These are phyloP conservation scores for Sphagnurus paluster DNA, from an alignment of 1,284 basidiomycete genomes.

Conservation along the genomic window DNA sequence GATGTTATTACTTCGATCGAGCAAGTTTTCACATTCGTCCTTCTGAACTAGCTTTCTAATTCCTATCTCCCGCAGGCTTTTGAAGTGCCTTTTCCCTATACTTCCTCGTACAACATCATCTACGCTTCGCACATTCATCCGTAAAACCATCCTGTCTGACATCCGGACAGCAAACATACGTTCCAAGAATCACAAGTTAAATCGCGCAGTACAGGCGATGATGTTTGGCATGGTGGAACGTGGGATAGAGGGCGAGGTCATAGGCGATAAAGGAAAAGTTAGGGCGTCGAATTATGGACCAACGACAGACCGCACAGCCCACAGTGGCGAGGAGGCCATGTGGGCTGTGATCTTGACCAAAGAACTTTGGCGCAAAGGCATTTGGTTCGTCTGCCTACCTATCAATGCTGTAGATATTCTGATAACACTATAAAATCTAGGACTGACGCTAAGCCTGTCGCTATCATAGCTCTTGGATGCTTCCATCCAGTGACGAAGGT, in stretches of 20 bases:
- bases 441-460: slow-evolving; percentile 92
- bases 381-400: slow-evolving; percentile 65
- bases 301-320: slow-evolving; percentile 42
- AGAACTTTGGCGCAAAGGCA: slow-evolving; percentile 92
- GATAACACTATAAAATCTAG: too few relatives aligned
- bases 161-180: slow-evolving; percentile 90
- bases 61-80: slow-evolving; percentile 55
- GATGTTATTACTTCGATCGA: slow-evolving; percentile 90
- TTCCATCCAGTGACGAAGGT: slow-evolving; percentile 96
- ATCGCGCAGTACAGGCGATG: slow-evolving; percentile 94
- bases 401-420: too few relatives aligned
- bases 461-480: slow-evolving; percentile 90
- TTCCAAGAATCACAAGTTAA: slow-evolving; percentile 93
- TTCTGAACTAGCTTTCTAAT: slow-evolving; percentile 5
- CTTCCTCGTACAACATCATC: slow-evolving; percentile 90
- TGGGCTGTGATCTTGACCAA: slow-evolving; percentile 96
- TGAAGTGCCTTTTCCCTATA: slow-evolving; percentile 91
- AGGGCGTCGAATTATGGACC: slow-evolving; percentile 43
- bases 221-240: slow-evolving; percentile 95
- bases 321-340: slow-evolving; percentile 85
- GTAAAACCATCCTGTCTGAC: slow-evolving; percentile 95
- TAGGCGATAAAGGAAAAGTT: slow-evolving; percentile 80
- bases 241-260: slow-evolving; percentile 79
- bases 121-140: slow-evolving; percentile 80
- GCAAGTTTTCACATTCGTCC: slow-evolving; percentile 47